Conservation (phyloP, 768 basidiomycete species). For the Gloeostereum incarnatum region DNA sequence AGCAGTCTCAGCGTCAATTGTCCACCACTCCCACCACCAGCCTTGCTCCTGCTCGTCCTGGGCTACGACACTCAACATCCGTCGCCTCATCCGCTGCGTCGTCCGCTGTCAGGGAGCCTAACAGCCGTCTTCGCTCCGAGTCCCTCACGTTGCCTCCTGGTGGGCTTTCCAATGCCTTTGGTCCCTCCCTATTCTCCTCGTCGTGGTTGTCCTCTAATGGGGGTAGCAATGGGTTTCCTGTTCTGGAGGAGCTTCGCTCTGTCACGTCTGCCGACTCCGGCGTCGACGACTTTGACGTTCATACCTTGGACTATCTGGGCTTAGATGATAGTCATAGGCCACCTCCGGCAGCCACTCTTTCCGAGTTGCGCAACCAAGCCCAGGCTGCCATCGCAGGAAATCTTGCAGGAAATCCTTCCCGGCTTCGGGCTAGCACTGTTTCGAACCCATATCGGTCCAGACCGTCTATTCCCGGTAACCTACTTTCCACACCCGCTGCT, state of each 20-base stretch:
- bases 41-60: conserved; percentile 47
- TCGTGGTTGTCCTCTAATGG: conserved; percentile 73
- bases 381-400: conserved; percentile 86
- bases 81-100: conserved; percentile 45
- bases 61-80: conserved; percentile 72
- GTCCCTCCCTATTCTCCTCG: conserved; percentile 81
- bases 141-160: conserved; percentile 82
- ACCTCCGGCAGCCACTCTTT: conserved; percentile 80
- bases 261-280: conserved; percentile 71
- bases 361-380: conserved; percentile 82
- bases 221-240: conserved; percentile 46
- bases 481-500: conserved; percentile 55
- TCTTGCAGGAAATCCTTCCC: conserved; percentile 61
- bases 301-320: conserved; percentile 94
- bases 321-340: conserved; percentile 73
- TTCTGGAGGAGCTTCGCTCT: conserved; percentile 75
- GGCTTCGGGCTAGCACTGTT: conserved; percentile 84
- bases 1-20: conserved; percentile 42
- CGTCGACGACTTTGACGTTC: conserved; percentile 85
- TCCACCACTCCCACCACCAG: conserved; percentile 31
- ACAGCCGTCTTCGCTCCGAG: conserved; percentile 85
- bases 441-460: conserved; percentile 83
- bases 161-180: conserved; percentile 76
- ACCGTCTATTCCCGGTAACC: conserved; percentile 46
- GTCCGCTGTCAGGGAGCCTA: conserved; percentile 57